Conservation (phyloP, 2,329 filamentous ascomycete genomes). For the Claviceps maximensis region DNA sequence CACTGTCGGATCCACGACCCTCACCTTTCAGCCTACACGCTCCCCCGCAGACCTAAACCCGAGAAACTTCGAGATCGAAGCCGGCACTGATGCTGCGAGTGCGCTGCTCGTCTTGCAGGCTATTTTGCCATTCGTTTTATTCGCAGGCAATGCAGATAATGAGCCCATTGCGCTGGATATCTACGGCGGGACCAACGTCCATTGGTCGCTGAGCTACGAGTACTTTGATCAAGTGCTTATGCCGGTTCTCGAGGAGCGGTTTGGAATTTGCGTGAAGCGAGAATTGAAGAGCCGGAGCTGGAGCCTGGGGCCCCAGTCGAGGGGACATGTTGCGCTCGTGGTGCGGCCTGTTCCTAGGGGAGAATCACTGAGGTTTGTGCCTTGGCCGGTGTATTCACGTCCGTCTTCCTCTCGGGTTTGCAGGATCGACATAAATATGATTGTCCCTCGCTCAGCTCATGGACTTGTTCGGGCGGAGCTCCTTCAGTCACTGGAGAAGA, state of each 20-base stretch:
- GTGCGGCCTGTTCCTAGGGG: slow-evolving; percentile 21
- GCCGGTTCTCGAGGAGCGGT: slow-evolving; percentile 36
- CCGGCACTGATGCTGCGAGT: slow-evolving; percentile 38
- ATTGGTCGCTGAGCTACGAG: slow-evolving; percentile 44
- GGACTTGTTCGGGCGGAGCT: slow-evolving; percentile 27
- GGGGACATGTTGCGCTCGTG: slow-evolving; percentile 32
- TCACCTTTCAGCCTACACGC: slow-evolving; percentile 32
- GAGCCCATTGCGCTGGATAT: slow-evolving; percentile 37
- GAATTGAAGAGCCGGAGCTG: slow-evolving; percentile 35
- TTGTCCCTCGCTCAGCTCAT: slow-evolving; percentile 33
- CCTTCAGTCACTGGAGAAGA: slow-evolving; percentile 22
- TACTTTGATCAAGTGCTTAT: slow-evolving; percentile 50
- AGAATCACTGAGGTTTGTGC: slow-evolving; percentile 23
- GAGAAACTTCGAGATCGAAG: slow-evolving; percentile 34
- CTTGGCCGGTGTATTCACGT: slow-evolving; percentile 10
- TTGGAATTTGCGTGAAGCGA: slow-evolving; percentile 34
- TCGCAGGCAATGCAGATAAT: slow-evolving; percentile 30
- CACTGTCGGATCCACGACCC: slow-evolving; percentile 33
- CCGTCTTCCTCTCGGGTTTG: slow-evolving; percentile 24
- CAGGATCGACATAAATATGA: slow-evolving; percentile 35
- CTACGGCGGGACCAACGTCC: slow-evolving; percentile 45
- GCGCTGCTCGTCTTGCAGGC: slow-evolving; percentile 46
- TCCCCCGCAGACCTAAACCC: slow-evolving; percentile 25
- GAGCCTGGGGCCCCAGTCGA: slow-evolving; percentile 28
- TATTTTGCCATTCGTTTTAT: slow-evolving; percentile 44